Base-by-base conservation (phyloP, 768 basidiomycete genomes). In the Phylloporus rhodoxanthus region DNA sequence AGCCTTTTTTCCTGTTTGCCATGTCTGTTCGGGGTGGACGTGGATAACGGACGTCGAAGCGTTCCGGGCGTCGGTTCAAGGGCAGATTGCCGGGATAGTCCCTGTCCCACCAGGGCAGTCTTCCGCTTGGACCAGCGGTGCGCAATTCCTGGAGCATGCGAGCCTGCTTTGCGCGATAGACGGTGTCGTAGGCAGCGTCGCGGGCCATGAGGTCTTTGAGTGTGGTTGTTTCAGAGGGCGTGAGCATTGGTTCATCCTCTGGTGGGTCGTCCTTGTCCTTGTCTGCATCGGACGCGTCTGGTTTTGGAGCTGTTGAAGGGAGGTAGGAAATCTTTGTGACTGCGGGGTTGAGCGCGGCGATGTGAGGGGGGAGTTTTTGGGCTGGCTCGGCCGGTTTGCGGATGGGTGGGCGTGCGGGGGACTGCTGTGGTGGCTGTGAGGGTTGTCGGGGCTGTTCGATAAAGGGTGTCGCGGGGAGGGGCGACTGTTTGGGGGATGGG, bases 31-130 rank as follows among this genome's bases (percentile, higher is more conserved):
- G 69, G 55, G 38, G 75, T 70, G 70, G 77, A 73, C 69, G 70
- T 33, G 81, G 79, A 69, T 79, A 81, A 19, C 77, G 57, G 29
- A 81, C 74, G 51, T 80, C 77, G 60, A 88, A 81, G 41, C 62
- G 64, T 58, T 67, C 65, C 3, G 60, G 63, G 5, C 65, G 59
- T 39, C 67, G 45, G 14, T 57, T 67, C 23, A 56, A 43, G 52
- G 64, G 59, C 58, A 67, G 44, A 60, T 67, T 72, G 53, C 60
- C 48, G 45, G 64, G 66, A 52, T 50, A 63, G 56, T 77, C 80
- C 61, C 78, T 79, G 68, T 85, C 84, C 75, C 80, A 85, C 84
- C 84, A 87, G 56, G 71, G 72, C 7, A 70, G 60, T 29, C 69
- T 63, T 39, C 69, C 70, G 45, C 70, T 76, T 20, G 75, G 71